These are phyloP conservation scores for Knufia petricola DNA, from an alignment of 2,329 filamentous ascomycete species.

Conservation along the genomic window DNA sequence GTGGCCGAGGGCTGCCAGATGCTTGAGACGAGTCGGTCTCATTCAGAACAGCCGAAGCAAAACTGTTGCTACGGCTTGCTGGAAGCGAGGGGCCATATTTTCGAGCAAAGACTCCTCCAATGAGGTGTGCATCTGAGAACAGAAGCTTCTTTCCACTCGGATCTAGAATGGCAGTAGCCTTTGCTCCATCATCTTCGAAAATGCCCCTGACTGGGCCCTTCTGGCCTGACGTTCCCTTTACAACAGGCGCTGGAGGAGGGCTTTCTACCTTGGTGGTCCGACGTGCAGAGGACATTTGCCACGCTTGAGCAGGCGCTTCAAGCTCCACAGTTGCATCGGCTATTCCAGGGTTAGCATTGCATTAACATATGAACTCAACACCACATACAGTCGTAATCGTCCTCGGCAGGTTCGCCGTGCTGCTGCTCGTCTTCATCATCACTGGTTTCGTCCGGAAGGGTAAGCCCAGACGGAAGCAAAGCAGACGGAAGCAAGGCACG, in stretches of 20 bases:
- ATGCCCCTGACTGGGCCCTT: conserved; percentile 40
- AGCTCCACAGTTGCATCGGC: conserved; percentile 44
- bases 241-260: conserved; percentile 6
- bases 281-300: neutral
- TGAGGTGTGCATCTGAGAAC: conserved; percentile 34
- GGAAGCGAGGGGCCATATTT: conserved; percentile 20
- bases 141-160: conserved; percentile 40
- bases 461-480: conserved; percentile 22
- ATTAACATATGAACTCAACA: neutral
- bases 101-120: conserved; percentile 32
- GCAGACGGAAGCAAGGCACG: conserved; percentile 22
- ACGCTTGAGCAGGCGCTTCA: conserved; percentile 34
- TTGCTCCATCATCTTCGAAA: conserved; percentile 39
- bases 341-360: conserved; percentile 35
- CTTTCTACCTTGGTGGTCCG: conserved; percentile 31
- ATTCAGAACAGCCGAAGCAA: conserved; percentile 24
- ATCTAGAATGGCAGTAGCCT: conserved; percentile 39
- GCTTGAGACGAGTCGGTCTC: conserved; percentile 36
- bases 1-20: conserved; percentile 5
- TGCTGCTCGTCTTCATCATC: conserved; percentile 45
- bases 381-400: conserved; percentile 22
- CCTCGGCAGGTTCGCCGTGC: conserved; percentile 46
- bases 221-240: conserved; percentile 32
- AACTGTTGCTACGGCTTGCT: conserved; percentile 19
- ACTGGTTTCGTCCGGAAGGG: conserved; percentile 15